phyloP scores from a whole-genome alignment of 2,329 filamentous ascomycete species.

The Rasamsonia emersonii region DNA sequence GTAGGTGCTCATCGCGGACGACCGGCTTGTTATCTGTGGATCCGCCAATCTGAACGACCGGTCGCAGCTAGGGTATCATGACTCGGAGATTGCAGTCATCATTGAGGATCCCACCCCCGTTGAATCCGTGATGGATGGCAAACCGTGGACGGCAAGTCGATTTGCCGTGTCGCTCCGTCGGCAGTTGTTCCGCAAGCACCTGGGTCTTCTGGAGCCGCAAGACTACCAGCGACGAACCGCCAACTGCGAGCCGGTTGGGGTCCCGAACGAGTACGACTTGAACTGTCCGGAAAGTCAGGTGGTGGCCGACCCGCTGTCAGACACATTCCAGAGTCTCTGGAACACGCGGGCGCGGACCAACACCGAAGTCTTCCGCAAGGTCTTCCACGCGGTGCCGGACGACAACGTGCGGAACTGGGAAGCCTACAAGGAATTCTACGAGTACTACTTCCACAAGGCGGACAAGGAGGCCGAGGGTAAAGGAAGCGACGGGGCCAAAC shows the following conservation, averaged over 20 bases:
- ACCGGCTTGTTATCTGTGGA: slow-evolving; percentile 74
- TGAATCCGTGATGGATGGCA: slow-evolving; percentile 66
- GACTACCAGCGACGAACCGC: slow-evolving; percentile 51
- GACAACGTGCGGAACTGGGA: slow-evolving; percentile 52
- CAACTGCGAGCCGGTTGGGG: slow-evolving; percentile 51
- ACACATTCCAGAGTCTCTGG: slow-evolving; percentile 49
- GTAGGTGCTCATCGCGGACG: slow-evolving; percentile 68
- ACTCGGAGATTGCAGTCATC: slow-evolving; percentile 83
- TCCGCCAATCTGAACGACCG: slow-evolving; percentile 90
- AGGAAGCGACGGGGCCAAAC: slow-evolving; percentile 30
- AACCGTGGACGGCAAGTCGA: slow-evolving; percentile 67
- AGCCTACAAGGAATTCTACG: slow-evolving; percentile 56
- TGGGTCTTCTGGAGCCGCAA: slow-evolving; percentile 71
- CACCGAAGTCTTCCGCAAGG: slow-evolving; percentile 51
- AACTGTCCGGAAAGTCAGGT: slow-evolving; percentile 38
- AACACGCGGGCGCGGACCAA: slow-evolving; percentile 51
- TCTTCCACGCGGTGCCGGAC: slow-evolving; percentile 55
- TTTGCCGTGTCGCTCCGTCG: slow-evolving; percentile 74
- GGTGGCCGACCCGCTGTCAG: slow-evolving; percentile 51
- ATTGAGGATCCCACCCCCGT: slow-evolving; percentile 73
- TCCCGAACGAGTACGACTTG: slow-evolving; percentile 49
- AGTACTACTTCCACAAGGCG: slow-evolving; percentile 47
- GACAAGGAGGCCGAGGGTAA: slow-evolving; percentile 37
- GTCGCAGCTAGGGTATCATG: slow-evolving; percentile 76
- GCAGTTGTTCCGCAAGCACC: slow-evolving; percentile 82